Conservation (phyloP, 2,329 filamentous ascomycete species). For the Chaetomiaceae sp. region DNA sequence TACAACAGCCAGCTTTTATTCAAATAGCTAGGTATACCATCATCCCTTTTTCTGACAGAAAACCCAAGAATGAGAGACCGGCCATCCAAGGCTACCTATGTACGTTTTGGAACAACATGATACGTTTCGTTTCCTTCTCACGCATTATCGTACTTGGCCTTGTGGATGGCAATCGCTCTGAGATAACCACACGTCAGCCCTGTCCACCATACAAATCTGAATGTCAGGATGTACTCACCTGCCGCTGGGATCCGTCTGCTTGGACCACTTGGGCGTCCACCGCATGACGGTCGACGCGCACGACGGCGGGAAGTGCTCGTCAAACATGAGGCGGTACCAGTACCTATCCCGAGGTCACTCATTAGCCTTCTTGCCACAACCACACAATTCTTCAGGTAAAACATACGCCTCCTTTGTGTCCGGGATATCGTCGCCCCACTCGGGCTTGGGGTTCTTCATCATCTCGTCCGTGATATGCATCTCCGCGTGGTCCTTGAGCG, state of each 20-base stretch:
- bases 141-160: constrained; percentile 64
- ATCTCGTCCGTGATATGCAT: constrained; percentile 89
- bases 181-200: constrained; percentile 16
- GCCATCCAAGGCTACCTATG: constrained; percentile 1
- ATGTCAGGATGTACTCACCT: constrained; percentile 50
- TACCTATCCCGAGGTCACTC: constrained; percentile 54
- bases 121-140: constrained; percentile 27
- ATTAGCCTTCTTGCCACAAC: no score
- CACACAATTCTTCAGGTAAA: neutral
- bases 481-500: constrained; percentile 91
- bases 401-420: constrained; percentile 92
- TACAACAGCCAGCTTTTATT: no score
- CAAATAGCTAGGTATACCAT: no score
- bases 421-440: constrained; percentile 90
- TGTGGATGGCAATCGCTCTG: constrained; percentile 72
- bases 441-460: constrained; percentile 96
- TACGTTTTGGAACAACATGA: constrained; percentile 18
- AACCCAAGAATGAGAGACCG: neutral
- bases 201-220: constrained; percentile 10
- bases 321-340: constrained; percentile 98
- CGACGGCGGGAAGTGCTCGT: constrained; percentile 92
- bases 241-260: constrained; percentile 93
- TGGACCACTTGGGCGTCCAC: constrained; percentile 96
- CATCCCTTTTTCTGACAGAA: no score
- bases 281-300: constrained; percentile 92